phyloP scores from a whole-genome alignment of 495 filamentous ascomycete species.

The Annulohypoxylon nitens region DNA sequence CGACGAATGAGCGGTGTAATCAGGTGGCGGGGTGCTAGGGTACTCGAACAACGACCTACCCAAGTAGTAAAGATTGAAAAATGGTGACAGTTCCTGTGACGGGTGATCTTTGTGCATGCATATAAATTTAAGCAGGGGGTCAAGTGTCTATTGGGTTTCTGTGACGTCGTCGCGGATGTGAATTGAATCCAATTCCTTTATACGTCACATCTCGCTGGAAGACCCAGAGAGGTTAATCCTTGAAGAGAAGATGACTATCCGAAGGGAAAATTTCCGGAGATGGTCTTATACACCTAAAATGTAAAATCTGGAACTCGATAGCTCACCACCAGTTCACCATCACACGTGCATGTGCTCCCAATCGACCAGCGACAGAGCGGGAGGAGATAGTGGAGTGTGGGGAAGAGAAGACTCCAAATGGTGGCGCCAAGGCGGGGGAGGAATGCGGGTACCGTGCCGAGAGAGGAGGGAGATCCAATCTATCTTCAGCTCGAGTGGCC shows the following conservation, averaged over 20 bases:
- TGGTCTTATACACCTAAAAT: not conserved
- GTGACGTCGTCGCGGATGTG: slow-evolving; percentile 15
- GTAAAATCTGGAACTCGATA: not conserved
- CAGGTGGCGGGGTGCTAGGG: not conserved
- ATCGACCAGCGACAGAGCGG: slow-evolving; percentile 2
- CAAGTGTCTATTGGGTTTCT: slow-evolving; percentile 18
- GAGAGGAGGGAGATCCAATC: slow-evolving; percentile 31
- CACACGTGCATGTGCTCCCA: slow-evolving; percentile 10
- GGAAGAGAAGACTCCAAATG: slow-evolving; percentile 17
- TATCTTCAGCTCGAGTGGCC: slow-evolving; percentile 26
- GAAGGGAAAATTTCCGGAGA: not conserved
- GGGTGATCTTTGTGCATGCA: slow-evolving; percentile 4
- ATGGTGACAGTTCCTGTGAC: slow-evolving; percentile 17
- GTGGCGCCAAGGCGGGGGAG: slow-evolving; percentile 43
- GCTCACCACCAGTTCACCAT: slow-evolving; percentile 10
- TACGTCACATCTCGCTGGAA: not conserved
- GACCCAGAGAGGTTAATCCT: not conserved
- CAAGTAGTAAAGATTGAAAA: not conserved
- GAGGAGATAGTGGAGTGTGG: slow-evolving; percentile 37
- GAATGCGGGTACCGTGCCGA: slow-evolving; percentile 36
- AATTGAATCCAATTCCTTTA: not conserved
- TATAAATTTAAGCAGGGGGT: not conserved
- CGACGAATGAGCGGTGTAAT: slow-evolving; percentile 13
- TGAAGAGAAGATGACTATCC: not conserved
- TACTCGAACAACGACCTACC: slow-evolving; percentile 2